Evolutionary conservation across 1,284 basidiomycete species (phyloP).

Genomic region (Ustilago hordei): DNA sequence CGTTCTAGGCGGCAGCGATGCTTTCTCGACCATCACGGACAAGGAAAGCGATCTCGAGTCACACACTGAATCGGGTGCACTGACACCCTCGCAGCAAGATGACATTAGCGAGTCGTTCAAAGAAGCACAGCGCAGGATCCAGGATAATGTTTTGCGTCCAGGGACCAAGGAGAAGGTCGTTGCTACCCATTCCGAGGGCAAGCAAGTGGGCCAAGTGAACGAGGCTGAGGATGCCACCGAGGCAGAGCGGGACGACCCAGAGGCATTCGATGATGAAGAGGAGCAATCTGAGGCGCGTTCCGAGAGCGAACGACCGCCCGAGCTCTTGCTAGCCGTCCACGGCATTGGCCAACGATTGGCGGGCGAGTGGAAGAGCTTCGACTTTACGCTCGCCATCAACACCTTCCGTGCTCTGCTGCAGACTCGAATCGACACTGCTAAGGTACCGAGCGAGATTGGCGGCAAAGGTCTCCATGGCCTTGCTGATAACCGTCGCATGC

Average conservation of each 20-base stretch:
- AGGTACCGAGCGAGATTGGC: slow-evolving; percentile 54
- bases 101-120: slow-evolving; percentile 50
- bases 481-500: slow-evolving; percentile 69
- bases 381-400: slow-evolving; percentile 55
- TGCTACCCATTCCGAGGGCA: not conserved
- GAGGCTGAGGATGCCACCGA: slow-evolving; percentile 17
- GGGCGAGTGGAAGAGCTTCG: slow-evolving; percentile 56
- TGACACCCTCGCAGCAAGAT: slow-evolving; percentile 36
- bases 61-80: slow-evolving; percentile 14
- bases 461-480: slow-evolving; percentile 50
- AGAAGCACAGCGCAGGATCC: slow-evolving; percentile 45
- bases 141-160: slow-evolving; percentile 32
- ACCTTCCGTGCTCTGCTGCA: slow-evolving; percentile 51
- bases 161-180: not conserved
- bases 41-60: slow-evolving; percentile 16
- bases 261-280: slow-evolving; percentile 50
- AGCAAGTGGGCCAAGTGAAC: slow-evolving; percentile 14
- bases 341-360: slow-evolving; percentile 65
- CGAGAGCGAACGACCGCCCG: slow-evolving; percentile 39
- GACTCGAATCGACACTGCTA: slow-evolving; percentile 48
- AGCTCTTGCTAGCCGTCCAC: slow-evolving; percentile 53
- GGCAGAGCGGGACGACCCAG: slow-evolving; percentile 48
- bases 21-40: slow-evolving; percentile 11
- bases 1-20: slow-evolving; percentile 23
- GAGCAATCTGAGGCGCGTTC: slow-evolving; percentile 28